phyloP scores from a whole-genome alignment of 768 basidiomycete species.

The Obba rivulosa region DNA sequence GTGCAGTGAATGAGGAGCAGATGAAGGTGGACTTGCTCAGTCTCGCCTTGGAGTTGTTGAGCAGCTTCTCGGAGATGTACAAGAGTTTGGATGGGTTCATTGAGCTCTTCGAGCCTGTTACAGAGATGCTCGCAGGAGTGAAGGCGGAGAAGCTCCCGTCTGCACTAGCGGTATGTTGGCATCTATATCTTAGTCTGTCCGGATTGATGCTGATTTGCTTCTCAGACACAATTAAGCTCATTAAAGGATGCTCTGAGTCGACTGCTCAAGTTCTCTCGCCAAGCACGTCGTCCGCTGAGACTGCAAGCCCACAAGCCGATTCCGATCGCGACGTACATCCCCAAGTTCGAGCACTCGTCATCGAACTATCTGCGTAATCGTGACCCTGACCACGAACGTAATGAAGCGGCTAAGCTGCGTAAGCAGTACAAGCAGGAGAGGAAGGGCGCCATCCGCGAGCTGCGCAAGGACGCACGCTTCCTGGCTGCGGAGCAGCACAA shows the following conservation, averaged over 20 bases:
- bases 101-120: conserved; percentile 74
- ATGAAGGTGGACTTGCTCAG: conserved; percentile 68
- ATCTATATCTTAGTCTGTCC: conserved; percentile 7
- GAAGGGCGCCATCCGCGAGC: conserved; percentile 94
- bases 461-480: conserved; percentile 94
- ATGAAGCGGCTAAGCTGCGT: conserved; percentile 80
- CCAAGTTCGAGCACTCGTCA: conserved; percentile 80
- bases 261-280: conserved; percentile 66
- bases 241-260: conserved; percentile 48
- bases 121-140: conserved; percentile 50
- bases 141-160: conserved; percentile 41
- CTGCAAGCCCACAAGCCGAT: conserved; percentile 96
- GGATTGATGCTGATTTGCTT: background rate
- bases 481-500: conserved; percentile 83
- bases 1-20: conserved; percentile 43
- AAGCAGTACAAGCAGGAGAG: conserved; percentile 90
- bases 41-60: conserved; percentile 56
- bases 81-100: conserved; percentile 77
- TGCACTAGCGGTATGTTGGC: conserved; percentile 49
- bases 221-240: conserved; percentile 42
- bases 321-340: conserved; percentile 88
- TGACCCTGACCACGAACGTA: conserved; percentile 91
- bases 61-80: conserved; percentile 68
- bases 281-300: conserved; percentile 70
- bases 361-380: conserved; percentile 74